phyloP scores from a whole-genome alignment of 2,329 filamentous ascomycete species.

The Microsporum canis region DNA sequence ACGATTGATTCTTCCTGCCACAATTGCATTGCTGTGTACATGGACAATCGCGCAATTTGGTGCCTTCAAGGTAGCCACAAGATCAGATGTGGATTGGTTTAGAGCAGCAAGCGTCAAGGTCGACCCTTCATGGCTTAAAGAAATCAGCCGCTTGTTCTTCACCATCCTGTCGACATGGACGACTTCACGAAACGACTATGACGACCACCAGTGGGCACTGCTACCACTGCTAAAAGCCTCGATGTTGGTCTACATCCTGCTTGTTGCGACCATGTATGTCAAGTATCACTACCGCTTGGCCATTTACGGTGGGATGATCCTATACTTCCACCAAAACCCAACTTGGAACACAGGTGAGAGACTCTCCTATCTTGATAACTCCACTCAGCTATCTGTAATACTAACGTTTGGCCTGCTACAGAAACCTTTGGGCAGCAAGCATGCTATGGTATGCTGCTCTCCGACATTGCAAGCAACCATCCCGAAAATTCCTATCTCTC shows the following conservation, averaged over 20 bases:
- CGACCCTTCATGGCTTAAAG: slow-evolving; percentile 34
- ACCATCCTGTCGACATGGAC: slow-evolving; percentile 42
- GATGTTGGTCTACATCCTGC: slow-evolving; percentile 37
- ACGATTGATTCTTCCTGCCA: slow-evolving; percentile 42
- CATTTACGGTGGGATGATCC: slow-evolving; percentile 33
- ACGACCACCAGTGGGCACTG: slow-evolving; percentile 46
- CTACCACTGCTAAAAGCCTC: slow-evolving; percentile 36
- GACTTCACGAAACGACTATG: slow-evolving; percentile 41
- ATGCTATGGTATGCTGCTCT: slow-evolving; percentile 42
- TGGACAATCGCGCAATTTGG: slow-evolving; percentile 41
- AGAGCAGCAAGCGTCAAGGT: slow-evolving; percentile 39
- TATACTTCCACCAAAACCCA: slow-evolving; percentile 41
- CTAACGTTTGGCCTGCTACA: slow-evolving; percentile 15
- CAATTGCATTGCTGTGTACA: slow-evolving; percentile 41
- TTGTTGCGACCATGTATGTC: slow-evolving; percentile 38
- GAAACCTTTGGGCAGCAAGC: slow-evolving; percentile 46
- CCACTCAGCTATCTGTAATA: not conserved
- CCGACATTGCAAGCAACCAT: slow-evolving; percentile 40
- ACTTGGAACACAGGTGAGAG: slow-evolving; percentile 37
- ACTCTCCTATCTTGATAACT: not conserved
- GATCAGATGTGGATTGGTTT: slow-evolving; percentile 42
- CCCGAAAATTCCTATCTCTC: slow-evolving; percentile 38
- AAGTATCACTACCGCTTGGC: slow-evolving; percentile 36
- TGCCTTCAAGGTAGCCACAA: slow-evolving; percentile 38
- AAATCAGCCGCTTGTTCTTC: slow-evolving; percentile 35